phyloP scores from a whole-genome alignment of 2,329 filamentous ascomycete genomes.

The Ceratocystiopsis brevicomis region DNA sequence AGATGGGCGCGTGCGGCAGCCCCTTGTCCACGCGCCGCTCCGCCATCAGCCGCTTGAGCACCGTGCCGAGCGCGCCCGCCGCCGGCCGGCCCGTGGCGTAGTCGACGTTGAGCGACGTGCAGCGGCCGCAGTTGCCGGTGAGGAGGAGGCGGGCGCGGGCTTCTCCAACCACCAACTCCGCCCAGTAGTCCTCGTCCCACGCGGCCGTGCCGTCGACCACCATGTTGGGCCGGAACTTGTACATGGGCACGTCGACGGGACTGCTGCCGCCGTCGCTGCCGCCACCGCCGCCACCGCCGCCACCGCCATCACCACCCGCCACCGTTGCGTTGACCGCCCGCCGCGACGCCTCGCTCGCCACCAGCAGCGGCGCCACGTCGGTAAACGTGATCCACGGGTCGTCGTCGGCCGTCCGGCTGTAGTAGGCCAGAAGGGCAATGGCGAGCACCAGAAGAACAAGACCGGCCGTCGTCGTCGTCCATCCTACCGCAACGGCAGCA shows the following conservation, averaged over 20 bases:
- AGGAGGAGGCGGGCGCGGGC: constrained; percentile 26
- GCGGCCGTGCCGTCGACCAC: constrained; percentile 41
- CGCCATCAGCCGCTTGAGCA: constrained; percentile 50
- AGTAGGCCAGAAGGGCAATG: neutral
- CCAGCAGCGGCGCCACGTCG: constrained; percentile 56
- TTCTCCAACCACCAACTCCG: constrained; percentile 28
- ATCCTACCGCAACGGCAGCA: neutral
- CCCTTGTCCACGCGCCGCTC: constrained; percentile 55
- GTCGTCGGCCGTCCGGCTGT: neutral
- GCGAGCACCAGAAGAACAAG: neutral
- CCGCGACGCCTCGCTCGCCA: constrained; percentile 54
- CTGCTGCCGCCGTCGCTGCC: too few relatives aligned
- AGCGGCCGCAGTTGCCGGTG: constrained; percentile 52
- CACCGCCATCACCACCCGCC: constrained; percentile 13
- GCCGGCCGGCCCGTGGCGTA: constrained; percentile 43
- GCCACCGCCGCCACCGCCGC: constrained; percentile 5
- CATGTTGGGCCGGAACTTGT: constrained; percentile 56
- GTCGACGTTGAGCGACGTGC: constrained; percentile 52
- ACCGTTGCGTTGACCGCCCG: constrained; percentile 42
- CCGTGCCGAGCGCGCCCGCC: constrained; percentile 34
- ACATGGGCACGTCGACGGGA: constrained; percentile 33
- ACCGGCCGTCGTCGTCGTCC: neutral
- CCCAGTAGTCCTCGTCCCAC: constrained; percentile 60
- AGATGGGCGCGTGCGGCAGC: constrained; percentile 47
- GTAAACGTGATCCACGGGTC: constrained; percentile 9